phyloP scores from a whole-genome alignment of 768 basidiomycete species.

The Tricholoma terreum region DNA sequence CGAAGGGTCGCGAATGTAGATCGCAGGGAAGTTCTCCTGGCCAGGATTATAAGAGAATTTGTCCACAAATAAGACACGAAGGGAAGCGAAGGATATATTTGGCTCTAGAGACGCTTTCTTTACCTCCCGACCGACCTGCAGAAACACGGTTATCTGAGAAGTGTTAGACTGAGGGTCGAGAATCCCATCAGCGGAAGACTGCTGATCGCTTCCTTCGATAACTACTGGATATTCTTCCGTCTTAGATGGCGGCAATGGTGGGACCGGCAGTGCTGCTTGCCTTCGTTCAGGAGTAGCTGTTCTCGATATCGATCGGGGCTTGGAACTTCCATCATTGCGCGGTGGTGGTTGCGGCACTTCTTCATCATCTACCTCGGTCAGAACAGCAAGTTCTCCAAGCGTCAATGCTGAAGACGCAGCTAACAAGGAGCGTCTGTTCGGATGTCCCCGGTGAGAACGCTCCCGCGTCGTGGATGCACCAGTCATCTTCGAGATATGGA shows the following conservation, averaged over 20 bases:
- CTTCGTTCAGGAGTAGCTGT: constrained; percentile 38
- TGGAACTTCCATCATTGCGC: constrained; percentile 23
- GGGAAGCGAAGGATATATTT: constrained; percentile 63
- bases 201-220: constrained; percentile 6
- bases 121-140: constrained; percentile 87
- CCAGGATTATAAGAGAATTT: constrained; percentile 93
- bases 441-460: constrained; percentile 44
- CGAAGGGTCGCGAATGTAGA: constrained; percentile 90
- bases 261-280: constrained; percentile 38
- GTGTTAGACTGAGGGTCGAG: constrained; percentile 20
- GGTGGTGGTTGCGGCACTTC: constrained; percentile 26
- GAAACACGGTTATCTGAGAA: constrained; percentile 67
- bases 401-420: constrained; percentile 63
- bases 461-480: constrained; percentile 47
- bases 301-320: constrained; percentile 29
- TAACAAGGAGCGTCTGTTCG: constrained; percentile 67
- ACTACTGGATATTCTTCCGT: constrained; percentile 35
- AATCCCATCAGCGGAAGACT: constrained; percentile 1
- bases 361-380: constrained; percentile 75
- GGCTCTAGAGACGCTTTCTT: constrained; percentile 80
- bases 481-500: constrained; percentile 93
- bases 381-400: constrained; percentile 65
- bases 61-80: constrained; percentile 90
- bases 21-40: constrained; percentile 89
- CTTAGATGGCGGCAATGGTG: constrained; percentile 45